Conservation (phyloP, 1,139 yeast genomes). For the Barnettozyma hawaiiensis region DNA sequence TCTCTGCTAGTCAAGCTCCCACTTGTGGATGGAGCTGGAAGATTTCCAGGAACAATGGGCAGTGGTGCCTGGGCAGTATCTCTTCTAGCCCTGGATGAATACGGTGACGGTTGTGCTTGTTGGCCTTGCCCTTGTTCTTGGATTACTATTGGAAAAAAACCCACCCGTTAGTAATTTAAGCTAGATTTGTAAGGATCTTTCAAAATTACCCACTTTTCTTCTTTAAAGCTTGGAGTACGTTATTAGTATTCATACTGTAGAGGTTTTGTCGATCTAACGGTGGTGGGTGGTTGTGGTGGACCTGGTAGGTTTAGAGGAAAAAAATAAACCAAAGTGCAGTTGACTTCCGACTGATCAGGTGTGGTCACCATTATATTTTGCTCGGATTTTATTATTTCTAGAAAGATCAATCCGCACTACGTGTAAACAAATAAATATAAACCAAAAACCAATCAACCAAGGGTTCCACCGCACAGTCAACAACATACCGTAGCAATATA, state of each 20-base stretch:
- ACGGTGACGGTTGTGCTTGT: conserved; percentile 6
- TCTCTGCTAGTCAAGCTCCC: conserved; percentile 1
- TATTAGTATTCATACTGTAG: conserved; percentile 18
- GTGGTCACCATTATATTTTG: not conserved
- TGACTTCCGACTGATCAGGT: not conserved
- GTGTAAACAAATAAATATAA: conserved; percentile 1
- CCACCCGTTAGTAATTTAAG: not conserved
- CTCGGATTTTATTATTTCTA: not conserved
- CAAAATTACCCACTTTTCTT: conserved; percentile 18
- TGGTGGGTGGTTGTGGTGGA: too few relatives aligned
- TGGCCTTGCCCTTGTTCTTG: conserved; percentile 11
- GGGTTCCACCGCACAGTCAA: not conserved
- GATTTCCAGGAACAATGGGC: not conserved
- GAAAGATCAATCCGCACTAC: not conserved
- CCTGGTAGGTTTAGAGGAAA: too few relatives aligned
- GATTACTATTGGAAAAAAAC: conserved; percentile 8
- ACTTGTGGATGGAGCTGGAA: conserved; percentile 5
- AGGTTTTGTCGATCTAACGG: not conserved
- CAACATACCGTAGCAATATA: not conserved
- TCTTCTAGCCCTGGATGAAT: conserved; percentile 11
- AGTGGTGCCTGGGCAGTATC: not conserved
- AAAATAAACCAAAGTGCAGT: too few relatives aligned
- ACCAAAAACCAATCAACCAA: too few relatives aligned
- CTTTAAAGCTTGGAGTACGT: conserved; percentile 21
- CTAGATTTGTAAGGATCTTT: too few relatives aligned